These are phyloP conservation scores for Zalaria sp. DNA, from an alignment of 2,329 filamentous ascomycete genomes.

Conservation along the genomic window DNA sequence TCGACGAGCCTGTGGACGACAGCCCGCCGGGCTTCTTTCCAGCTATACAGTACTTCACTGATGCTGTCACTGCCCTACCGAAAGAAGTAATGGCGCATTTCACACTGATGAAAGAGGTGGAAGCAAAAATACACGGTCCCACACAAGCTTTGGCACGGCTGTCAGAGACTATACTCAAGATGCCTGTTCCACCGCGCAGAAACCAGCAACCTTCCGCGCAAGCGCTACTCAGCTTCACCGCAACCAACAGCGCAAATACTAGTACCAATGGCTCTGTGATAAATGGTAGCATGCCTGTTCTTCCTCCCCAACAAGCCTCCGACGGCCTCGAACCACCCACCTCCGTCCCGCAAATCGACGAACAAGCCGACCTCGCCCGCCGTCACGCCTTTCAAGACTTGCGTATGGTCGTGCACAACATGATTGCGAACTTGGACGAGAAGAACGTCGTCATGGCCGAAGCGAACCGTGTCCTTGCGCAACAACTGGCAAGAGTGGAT, in stretches of 20 bases:
- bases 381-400: conserved; percentile 67
- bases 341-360: conserved; percentile 9
- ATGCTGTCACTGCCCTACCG: conserved; percentile 80
- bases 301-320: conserved; percentile 2
- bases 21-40: conserved; percentile 43
- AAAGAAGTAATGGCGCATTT: conserved; percentile 94
- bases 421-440: conserved; percentile 85
- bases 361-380: conserved; percentile 44
- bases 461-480: conserved; percentile 76
- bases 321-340: conserved; percentile 6
- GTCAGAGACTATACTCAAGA: conserved; percentile 45
- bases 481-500: conserved; percentile 72
- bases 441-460: conserved; percentile 95
- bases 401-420: conserved; percentile 63
- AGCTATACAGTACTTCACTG: conserved; percentile 64
- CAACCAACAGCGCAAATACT: conserved; percentile 23
- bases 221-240: conserved; percentile 21
- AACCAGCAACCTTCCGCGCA: conserved; percentile 10
- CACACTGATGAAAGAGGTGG: conserved; percentile 90
- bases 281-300: conserved; percentile 16
- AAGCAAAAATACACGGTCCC: conserved; percentile 85
- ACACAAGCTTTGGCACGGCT: conserved; percentile 70
- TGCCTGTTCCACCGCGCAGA: conserved; percentile 27
- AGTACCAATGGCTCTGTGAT: conserved; percentile 23
- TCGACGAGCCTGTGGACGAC: conserved; percentile 13